Evolutionary conservation across 371 early-diverging fungal species (phyloP).

Genomic region (Apophysomyces ossiformis): DNA sequence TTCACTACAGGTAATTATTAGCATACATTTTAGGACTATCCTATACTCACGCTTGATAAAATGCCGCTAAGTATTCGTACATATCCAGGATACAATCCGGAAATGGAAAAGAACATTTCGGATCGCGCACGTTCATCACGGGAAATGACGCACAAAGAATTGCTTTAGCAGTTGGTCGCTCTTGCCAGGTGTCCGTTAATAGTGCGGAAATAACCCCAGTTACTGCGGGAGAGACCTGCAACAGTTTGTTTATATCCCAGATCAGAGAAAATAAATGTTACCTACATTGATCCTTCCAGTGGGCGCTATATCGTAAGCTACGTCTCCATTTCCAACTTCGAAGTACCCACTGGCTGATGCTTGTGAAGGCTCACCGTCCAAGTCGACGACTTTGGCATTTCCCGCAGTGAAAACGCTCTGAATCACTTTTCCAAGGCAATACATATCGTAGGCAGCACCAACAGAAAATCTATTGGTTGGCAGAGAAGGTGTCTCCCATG

Average conservation of each 20-base stretch:
- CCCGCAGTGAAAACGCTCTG: conserved; percentile 53
- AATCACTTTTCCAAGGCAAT: conserved; percentile 58
- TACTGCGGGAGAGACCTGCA: conserved; percentile 52
- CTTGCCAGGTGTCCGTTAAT: conserved; percentile 46
- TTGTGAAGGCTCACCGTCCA: conserved; percentile 30
- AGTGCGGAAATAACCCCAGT: conserved; percentile 54
- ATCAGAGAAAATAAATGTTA: conserved; percentile 4
- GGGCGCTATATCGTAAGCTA: conserved; percentile 43
- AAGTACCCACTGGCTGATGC: conserved; percentile 37
- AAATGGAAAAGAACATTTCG: conserved; percentile 55
- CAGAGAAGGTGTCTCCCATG: conserved; percentile 13
- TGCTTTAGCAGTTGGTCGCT: conserved; percentile 59
- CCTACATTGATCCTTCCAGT: conserved; percentile 36
- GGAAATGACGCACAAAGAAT: conserved; percentile 60
- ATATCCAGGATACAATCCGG: conserved; percentile 61
- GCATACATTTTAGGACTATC: not conserved
- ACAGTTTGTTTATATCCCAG: conserved; percentile 2
- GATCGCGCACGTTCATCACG: conserved; percentile 45
- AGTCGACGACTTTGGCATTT: conserved; percentile 36
- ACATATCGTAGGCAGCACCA: conserved; percentile 60
- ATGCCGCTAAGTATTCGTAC: conserved; percentile 64
- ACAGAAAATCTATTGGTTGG: conserved; percentile 30
- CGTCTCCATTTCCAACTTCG: conserved; percentile 43
- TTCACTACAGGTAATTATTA: conserved; percentile 29
- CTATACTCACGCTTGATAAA: conserved; percentile 57